These are phyloP conservation scores for Corinectria fuckeliana DNA, from an alignment of 2,329 filamentous ascomycete genomes.

Conservation along the genomic window DNA sequence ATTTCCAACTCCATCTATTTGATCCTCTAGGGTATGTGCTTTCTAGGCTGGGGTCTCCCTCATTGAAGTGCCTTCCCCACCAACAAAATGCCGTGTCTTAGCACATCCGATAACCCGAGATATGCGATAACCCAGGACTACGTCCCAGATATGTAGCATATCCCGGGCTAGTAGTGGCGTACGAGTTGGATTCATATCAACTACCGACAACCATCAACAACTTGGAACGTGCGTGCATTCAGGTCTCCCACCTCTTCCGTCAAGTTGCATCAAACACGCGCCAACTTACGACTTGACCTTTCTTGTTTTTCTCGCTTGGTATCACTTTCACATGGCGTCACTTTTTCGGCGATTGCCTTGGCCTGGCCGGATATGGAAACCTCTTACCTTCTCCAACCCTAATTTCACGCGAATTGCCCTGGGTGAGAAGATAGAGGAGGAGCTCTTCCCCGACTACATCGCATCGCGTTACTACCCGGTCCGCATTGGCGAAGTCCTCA, in stretches of 20 bases:
- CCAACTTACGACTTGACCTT: background rate
- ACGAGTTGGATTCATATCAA: too few relatives aligned
- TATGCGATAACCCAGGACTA: too few relatives aligned
- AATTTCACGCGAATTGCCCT: conserved; percentile 12
- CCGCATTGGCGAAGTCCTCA: conserved; percentile 34
- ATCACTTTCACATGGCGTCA: background rate
- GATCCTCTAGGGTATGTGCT: too few relatives aligned
- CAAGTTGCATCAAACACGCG: background rate
- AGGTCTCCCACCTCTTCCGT: background rate
- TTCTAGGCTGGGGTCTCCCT: too few relatives aligned
- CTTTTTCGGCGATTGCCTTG: conserved; percentile 18
- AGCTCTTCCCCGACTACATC: conserved; percentile 27
- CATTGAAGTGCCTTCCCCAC: too few relatives aligned
- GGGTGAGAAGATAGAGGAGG: conserved; percentile 28
- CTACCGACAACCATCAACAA: too few relatives aligned
- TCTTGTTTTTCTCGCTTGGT: background rate
- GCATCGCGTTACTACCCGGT: conserved; percentile 33
- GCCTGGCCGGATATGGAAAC: conserved; percentile 22
- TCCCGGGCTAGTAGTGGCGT: too few relatives aligned
- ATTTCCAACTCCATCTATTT: too few relatives aligned
- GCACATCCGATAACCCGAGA: too few relatives aligned
- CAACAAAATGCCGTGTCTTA: too few relatives aligned
- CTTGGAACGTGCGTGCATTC: background rate
- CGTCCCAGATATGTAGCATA: too few relatives aligned
- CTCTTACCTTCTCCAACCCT: conserved; percentile 24